Evolutionary conservation across 768 basidiomycete species (phyloP), one percentile per base, ranked within the genome.

Genomic region (Albatrellus ellisii): DNA sequence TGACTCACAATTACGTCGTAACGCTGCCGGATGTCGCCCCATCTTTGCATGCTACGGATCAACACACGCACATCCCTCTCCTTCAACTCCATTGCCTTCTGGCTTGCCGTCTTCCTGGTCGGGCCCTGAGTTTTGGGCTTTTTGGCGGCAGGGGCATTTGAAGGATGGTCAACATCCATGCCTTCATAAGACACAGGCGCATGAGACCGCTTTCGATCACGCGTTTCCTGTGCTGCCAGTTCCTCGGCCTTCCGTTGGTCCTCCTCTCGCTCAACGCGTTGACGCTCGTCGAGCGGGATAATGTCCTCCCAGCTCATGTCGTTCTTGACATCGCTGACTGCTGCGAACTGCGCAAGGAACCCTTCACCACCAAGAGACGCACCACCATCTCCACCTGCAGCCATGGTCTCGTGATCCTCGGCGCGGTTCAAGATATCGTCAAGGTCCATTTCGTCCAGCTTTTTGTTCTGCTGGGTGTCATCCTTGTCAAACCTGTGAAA

Each of bases 241-340:
- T 89, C 83, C 52, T 88, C 82, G 27, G 73, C 74, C 53, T 77
- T 78, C 44, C 73, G 69, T 44, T 79, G 70, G 46, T 81, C 79
- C 46, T 88, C 81, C 49, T 92, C 91, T 22, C 73, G 71, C 46
- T 89, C 89, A 33, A 81, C 75, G 57, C 75, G 79, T 59, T 81
- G 77, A 5, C 95, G 80, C 54, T 90, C 90, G 18, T 92, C 90
- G 7, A 84, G 59, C 14, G 95, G 95, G 52, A 99, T 98, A 60
- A 99, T 98, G 47, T 98, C 95, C 56, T 99, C 95, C 95, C 95
- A 99, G 54, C 62, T 89, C 77, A 94, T 90, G 63, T 98, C 94
- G 57, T 91, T 89, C 72, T 97, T 98, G 57, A 99, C 79, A 59
- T 99, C 95, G 60, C 90, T 95, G 51, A 98, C 88, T 38, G 80